Evolutionary conservation across 352 stramenopile species (phyloP), one percentile per base, ranked within the genome.

Genomic region (Halophytophthora polymorphica): DNA sequence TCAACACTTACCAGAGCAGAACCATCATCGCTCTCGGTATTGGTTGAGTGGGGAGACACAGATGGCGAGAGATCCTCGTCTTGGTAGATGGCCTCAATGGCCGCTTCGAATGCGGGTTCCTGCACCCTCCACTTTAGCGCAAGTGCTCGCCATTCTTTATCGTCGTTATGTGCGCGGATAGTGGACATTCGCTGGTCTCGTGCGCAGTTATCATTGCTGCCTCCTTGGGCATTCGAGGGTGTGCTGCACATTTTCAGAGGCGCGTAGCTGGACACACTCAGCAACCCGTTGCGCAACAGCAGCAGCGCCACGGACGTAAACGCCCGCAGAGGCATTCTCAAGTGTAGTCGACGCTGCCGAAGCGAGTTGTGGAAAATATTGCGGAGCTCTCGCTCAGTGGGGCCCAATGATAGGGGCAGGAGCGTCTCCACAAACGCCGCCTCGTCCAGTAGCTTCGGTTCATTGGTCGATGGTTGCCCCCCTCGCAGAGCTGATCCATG

Each of bases 301-400:
- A 85, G 49, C 39, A 90, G 53, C 50, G 83, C 68, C 3, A 88
- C 72, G 0, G 78, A 88, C 14, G 68, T 71, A 39, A 90, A 90
- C 34, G 86, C 73, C 1, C 74, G 77, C 51, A 70, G 29, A 8
- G 79, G 74, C 79, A 90, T 88, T 7, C 69, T 53, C 6, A 67
- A 29, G 34, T 77, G 65, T 15, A 88, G 42, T 8, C 69, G 50
- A 4, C 79, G 72, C 57, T 90, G 79, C 19, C 69, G 69, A 17
- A 90, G 57, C 23, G 74, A 70, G 35, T 90, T 88, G 54, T 81
- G 61, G 45, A 87, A 90, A 12, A 90, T 71, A 48, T 86, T 87
- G 19, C 46, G 45, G 15, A 90, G 61, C 35, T 90, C 78, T 15
- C 76, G 73, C 12, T 77, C 73, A 0, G 50, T 70, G 10, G 68